Base-by-base conservation (phyloP, 2,329 filamentous ascomycete genomes). In the Colletotrichum sp. region DNA sequence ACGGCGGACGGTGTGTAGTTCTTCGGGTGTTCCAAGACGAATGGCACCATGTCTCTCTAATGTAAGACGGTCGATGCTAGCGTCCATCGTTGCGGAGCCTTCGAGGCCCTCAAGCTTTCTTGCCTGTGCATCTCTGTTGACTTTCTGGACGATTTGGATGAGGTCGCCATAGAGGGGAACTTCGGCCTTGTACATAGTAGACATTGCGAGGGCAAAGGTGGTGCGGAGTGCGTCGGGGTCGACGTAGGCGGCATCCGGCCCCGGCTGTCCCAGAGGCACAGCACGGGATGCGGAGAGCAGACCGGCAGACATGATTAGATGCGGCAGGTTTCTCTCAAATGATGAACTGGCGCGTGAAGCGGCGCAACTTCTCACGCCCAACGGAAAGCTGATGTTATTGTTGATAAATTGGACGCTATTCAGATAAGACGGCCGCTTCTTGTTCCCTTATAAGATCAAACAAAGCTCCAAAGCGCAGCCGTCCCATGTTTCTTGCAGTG, bases 11-110 rank as follows among this genome's bases (percentile, higher is more conserved):
- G 82, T 87, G 6, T 79, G 78, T 13, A 90, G 80, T 76, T 90
- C 89, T 12, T 84, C 71, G 1, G 83, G 66, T 1, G 86, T 89
- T 5, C 89, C 88, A 0, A 90, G 83, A 1, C 88, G 84, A 52
- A 90, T 89, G 4, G 89, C 89, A 3, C 88, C 89, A 63, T 90
- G 88, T 28, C 85, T 75, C 36, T 83, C 82, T 1, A 83, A 52
- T 6, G 34, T 49, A 7, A 75, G 55, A 8, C 75, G 55, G 8
- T 66, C 71, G 15, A 63, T 10, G n/a, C 57, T 49, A 12, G 62
- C 66, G 4, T 71, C 60, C 52, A 73, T 69, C 8, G 32, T 49
- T 24, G 36, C 62, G 9, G 66, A 60, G 10, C 21, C 34, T 4
- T 65, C 62, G 24, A 67, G 30, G n/a, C 64, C 57, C 6, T 59